Conservation (phyloP, 495 filamentous ascomycete genomes). For the Hypoxylon rickii region DNA sequence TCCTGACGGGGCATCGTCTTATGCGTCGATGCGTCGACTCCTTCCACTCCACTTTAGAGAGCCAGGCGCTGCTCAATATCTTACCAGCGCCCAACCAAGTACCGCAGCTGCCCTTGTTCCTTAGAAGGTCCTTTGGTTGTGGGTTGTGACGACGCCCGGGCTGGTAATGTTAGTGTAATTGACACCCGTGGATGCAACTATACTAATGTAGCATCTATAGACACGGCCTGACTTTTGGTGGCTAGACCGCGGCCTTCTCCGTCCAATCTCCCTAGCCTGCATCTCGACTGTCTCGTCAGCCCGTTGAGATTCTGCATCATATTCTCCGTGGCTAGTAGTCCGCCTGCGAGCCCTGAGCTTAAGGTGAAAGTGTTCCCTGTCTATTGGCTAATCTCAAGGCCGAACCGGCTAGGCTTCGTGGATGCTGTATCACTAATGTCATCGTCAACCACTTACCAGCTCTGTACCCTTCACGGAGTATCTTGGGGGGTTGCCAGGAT, state of each 20-base stretch:
- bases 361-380: not conserved
- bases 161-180: constrained; percentile 24
- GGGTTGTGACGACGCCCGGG: constrained; percentile 13
- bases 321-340: constrained; percentile 6
- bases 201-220: constrained; percentile 23
- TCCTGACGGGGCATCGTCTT: constrained; percentile 25
- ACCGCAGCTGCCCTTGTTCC: constrained; percentile 7
- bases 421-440: constrained; percentile 26
- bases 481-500: constrained; percentile 12
- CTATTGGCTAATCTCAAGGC: constrained; percentile 20
- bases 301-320: constrained; percentile 10
- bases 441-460: constrained; percentile 14
- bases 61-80: constrained; percentile 5
- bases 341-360: not conserved
- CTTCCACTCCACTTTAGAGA: constrained; percentile 17
- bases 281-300: constrained; percentile 4
- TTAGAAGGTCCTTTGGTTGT: constrained; percentile 1
- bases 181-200: constrained; percentile 19
- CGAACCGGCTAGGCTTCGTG: constrained; percentile 7
- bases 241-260: constrained; percentile 7
- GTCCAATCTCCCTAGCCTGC: constrained; percentile 16
- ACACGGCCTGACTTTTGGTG: constrained; percentile 6
- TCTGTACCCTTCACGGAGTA: constrained; percentile 15
- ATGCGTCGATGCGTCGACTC: constrained; percentile 20
- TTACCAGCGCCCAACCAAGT: constrained; percentile 21